phyloP scores from a whole-genome alignment of 331 rosid species.

The Acacia pycnantha region DNA sequence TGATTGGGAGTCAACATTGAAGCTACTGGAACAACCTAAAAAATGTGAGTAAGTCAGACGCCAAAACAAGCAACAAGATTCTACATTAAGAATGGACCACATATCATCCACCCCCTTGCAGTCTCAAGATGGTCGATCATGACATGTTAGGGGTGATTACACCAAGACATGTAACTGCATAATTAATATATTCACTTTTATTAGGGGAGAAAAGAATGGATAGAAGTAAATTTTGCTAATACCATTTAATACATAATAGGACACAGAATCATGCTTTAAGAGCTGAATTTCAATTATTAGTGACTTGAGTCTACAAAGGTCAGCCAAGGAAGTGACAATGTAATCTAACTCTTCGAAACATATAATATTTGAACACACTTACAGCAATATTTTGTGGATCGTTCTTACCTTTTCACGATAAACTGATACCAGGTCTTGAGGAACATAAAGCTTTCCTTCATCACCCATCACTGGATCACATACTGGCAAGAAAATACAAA shows the following conservation, averaged over 20 bases:
- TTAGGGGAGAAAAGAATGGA: constrained; percentile 7
- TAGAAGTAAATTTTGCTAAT: not conserved
- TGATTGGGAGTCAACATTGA: constrained; percentile 99
- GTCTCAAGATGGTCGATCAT: not conserved
- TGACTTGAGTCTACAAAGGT: constrained; percentile 6
- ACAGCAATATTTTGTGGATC: constrained; percentile 22
- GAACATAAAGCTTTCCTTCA: constrained; percentile 94
- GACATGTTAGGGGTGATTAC: not conserved
- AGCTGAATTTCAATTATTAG: constrained; percentile 16
- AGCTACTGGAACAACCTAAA: constrained; percentile 89
- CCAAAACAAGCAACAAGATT: constrained; percentile 1
- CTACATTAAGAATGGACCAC: constrained; percentile 25
- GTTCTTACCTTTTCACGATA: constrained; percentile 85
- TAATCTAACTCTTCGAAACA: not conserved
- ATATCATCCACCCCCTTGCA: not conserved
- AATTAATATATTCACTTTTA: not conserved
- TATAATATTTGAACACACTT: constrained; percentile 18
- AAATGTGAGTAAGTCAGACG: constrained; percentile 32
- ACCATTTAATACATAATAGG: not conserved
- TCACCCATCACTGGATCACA: constrained; percentile 99
- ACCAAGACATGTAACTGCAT: not conserved
- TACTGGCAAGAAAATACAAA: constrained; percentile 51
- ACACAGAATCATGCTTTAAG: constrained; percentile 10
- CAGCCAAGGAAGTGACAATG: constrained; percentile 23
- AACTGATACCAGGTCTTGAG: constrained; percentile 74